phyloP scores from a whole-genome alignment of 2,329 filamentous ascomycete genomes.

The Verticillium albo-atrum region DNA sequence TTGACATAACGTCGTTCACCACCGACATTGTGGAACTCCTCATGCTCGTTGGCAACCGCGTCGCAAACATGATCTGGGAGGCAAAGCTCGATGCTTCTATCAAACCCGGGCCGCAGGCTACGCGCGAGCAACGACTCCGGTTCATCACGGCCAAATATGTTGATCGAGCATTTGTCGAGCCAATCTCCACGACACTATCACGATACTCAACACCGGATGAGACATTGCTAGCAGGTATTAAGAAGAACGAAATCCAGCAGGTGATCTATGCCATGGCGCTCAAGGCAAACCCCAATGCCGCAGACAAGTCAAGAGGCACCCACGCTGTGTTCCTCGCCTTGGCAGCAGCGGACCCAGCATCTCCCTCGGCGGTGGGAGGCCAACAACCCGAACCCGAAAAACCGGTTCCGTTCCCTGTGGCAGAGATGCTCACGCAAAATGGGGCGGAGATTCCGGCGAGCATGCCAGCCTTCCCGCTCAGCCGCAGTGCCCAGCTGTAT shows the following conservation, averaged over 20 bases:
- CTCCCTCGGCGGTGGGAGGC: constrained; percentile 51
- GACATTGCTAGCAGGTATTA: constrained; percentile 84
- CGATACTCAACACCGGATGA: constrained; percentile 79
- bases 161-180: constrained; percentile 75
- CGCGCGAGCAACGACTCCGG: constrained; percentile 82
- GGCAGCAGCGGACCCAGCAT: constrained; percentile 85
- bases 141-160: constrained; percentile 97
- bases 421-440: constrained; percentile 89
- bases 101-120: constrained; percentile 75
- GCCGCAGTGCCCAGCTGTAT: constrained; percentile 74
- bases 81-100: constrained; percentile 67
- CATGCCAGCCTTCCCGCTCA: constrained; percentile 78
- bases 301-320: constrained; percentile 81
- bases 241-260: constrained; percentile 91
- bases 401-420: constrained; percentile 73
- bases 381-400: constrained; percentile 42
- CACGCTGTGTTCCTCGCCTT: constrained; percentile 88
- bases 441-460: constrained; percentile 78
- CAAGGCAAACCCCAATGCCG: constrained; percentile 78
- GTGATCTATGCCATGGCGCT: constrained; percentile 88
- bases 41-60: constrained; percentile 83
- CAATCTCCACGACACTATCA: constrained; percentile 69
- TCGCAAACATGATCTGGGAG: constrained; percentile 98
- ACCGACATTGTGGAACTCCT: constrained; percentile 94
- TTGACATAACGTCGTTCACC: constrained; percentile 95